Conservation (phyloP, 768 basidiomycete genomes). For the Psilocybe subaeruginosa region DNA sequence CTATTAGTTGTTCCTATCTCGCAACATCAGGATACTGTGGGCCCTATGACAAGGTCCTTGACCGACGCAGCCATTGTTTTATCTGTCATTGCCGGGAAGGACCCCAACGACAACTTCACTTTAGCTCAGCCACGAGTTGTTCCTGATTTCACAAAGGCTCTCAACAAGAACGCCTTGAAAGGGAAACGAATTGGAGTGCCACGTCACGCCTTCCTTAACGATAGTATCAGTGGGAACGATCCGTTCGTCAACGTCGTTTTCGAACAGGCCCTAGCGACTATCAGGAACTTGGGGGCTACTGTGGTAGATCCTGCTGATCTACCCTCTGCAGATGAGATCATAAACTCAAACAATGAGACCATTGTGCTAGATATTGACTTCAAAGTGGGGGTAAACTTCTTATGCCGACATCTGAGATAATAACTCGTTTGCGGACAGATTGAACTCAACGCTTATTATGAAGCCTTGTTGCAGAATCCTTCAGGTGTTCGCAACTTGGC, state of each 20-base stretch:
- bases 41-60: slow-evolving; percentile 56
- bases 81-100: slow-evolving; percentile 57
- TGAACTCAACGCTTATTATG: slow-evolving; percentile 53
- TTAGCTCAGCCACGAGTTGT: slow-evolving; percentile 51
- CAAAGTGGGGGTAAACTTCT: slow-evolving; percentile 42
- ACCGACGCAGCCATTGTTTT: slow-evolving; percentile 59
- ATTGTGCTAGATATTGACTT: slow-evolving; percentile 60
- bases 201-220: slow-evolving; percentile 38
- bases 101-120: slow-evolving; percentile 58
- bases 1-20: slow-evolving; percentile 57
- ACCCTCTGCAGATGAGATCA: slow-evolving; percentile 54
- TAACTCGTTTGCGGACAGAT: slow-evolving; percentile 35
- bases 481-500: slow-evolving; percentile 57
- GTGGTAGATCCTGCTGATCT: slow-evolving; percentile 68
- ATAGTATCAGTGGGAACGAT: slow-evolving; percentile 34
- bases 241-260: slow-evolving; percentile 41
- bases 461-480: slow-evolving; percentile 51
- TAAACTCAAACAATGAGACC: slow-evolving; percentile 52
- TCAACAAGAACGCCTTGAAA: slow-evolving; percentile 47
- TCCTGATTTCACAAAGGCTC: slow-evolving; percentile 58
- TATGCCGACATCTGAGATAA: background rate
- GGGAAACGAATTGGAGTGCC: slow-evolving; percentile 62
- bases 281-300: slow-evolving; percentile 46
- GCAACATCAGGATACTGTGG: slow-evolving; percentile 59
- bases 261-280: slow-evolving; percentile 37